Evolutionary conservation across 805 yeast genomes (phyloP), one percentile per base, ranked within the genome.

Genomic region (Metschnikowia reukaufii): DNA sequence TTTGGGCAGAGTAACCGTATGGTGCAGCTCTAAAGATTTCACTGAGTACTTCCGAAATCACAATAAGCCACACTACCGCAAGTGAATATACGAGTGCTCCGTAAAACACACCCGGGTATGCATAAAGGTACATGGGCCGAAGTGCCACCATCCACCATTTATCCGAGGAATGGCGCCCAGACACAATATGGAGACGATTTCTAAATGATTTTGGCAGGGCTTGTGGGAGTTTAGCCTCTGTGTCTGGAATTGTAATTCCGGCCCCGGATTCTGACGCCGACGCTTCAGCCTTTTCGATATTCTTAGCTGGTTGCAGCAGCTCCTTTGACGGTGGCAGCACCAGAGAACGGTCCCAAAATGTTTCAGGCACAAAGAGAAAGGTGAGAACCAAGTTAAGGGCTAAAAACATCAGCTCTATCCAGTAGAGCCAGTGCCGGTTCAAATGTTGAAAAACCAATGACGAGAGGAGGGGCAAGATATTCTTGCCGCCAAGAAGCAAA

Each of bases 51-150:
- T 81, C 85, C 1, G 84, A 78, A 38, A 82, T 75, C 25, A 81
- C 77, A 58, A 82, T 81, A 38, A 82, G 72, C 85, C 85, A 82
- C 16, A 81, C 83, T 17, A 82, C 83, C 13, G 84, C 79, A 43
- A 81, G 65, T 0, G 82, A 66, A 57, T 82, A 81, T 2, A 78
- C 59, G 7, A 81, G 56, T 1, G 84, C 66, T 0, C 82, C 76
- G 56, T 71, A 82, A 4, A 78, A 56, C 15, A 82, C 66, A 1
- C 78, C 65, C 0, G 85, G 84, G 58, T 81, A 82, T 21, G 65
- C 56, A 46, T 64, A 68, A 4, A 82, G 67, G 20, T 74, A 70
- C 48, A 81, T 72, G 2, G 86, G 86, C 36, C 86, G 65, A 16
- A 78, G 50, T 10, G 78, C 74, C 6, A 80, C 76, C 76, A 72